These are phyloP conservation scores for Cylindrotheca closterium DNA, from an alignment of 108 stramenopile species.

Conservation along the genomic window DNA sequence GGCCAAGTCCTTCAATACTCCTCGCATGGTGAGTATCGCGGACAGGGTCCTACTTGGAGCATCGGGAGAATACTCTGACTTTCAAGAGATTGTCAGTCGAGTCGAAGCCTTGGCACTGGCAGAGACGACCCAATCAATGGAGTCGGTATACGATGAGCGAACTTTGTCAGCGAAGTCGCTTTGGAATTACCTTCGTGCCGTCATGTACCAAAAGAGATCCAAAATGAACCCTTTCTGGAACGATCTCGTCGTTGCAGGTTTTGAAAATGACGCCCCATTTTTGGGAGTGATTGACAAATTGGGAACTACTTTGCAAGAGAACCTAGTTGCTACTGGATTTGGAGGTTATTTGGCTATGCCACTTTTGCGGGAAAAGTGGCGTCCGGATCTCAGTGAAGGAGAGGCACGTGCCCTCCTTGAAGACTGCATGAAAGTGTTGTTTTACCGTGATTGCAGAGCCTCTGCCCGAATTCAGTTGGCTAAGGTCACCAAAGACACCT, in stretches of 20 bases:
- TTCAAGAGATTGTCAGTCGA: constrained; percentile 80
- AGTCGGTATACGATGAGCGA: constrained; percentile 63
- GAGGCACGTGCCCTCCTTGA: constrained; percentile 96
- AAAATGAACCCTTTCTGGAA: constrained; percentile 99
- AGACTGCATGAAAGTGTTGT: constrained; percentile 96
- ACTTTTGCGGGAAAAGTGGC: constrained; percentile 91
- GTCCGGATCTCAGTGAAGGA: constrained; percentile 85
- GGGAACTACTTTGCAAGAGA: constrained; percentile 95
- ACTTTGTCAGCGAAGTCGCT: constrained; percentile 64
- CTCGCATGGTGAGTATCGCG: constrained; percentile 67
- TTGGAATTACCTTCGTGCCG: constrained; percentile 89
- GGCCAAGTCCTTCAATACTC: constrained; percentile 93
- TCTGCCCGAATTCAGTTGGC: constrained; percentile 94
- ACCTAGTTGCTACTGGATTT: constrained; percentile 96
- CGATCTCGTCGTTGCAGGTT: constrained; percentile 91
- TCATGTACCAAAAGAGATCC: constrained; percentile 93
- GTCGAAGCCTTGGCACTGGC: constrained; percentile 78
- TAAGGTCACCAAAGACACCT: constrained; percentile 73
- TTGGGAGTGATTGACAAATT: constrained; percentile 96
- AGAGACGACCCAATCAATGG: constrained; percentile 57
- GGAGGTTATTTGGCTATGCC: constrained; percentile 95
- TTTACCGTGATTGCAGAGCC: constrained; percentile 96
- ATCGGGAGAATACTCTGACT: constrained; percentile 95
- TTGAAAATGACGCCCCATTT: constrained; percentile 60
- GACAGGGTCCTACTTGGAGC: constrained; percentile 89